These are phyloP conservation scores for Lasiodiplodia citricola DNA, from an alignment of 2,329 filamentous ascomycete species.

Conservation along the genomic window DNA sequence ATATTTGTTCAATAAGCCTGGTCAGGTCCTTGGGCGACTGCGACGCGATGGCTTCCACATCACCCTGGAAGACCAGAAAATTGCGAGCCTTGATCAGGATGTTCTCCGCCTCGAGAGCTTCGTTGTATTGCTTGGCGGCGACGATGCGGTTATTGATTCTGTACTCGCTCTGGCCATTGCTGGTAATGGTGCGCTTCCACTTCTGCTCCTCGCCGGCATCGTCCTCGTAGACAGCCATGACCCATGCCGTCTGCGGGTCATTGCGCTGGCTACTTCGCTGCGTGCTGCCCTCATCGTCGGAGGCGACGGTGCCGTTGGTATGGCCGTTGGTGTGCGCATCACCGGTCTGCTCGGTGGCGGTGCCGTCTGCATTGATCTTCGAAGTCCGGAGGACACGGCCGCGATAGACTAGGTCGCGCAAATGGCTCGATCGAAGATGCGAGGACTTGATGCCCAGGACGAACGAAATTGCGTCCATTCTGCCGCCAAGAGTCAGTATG, in stretches of 20 bases:
- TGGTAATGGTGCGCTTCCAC: slow-evolving; percentile 96
- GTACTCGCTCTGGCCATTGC: slow-evolving; percentile 87
- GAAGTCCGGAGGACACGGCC: slow-evolving; percentile 91
- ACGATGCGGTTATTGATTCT: slow-evolving; percentile 93
- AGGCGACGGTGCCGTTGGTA: slow-evolving; percentile 37
- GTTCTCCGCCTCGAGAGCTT: slow-evolving; percentile 88
- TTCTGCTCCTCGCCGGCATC: slow-evolving; percentile 93
- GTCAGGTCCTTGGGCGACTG: slow-evolving; percentile 95
- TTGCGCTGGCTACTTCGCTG: slow-evolving; percentile 69
- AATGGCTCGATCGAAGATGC: slow-evolving; percentile 91
- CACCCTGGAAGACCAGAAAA: slow-evolving; percentile 97
- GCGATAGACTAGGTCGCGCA: slow-evolving; percentile 94
- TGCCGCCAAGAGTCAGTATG: slow-evolving; percentile 47
- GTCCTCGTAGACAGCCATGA: slow-evolving; percentile 99
- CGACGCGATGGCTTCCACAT: slow-evolving; percentile 94
- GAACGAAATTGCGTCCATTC: slow-evolving; percentile 99
- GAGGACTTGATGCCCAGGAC: slow-evolving; percentile 98
- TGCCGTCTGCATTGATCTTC: slow-evolving; percentile 89
- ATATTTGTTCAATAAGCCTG: slow-evolving; percentile 94
- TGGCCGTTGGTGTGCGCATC: slow-evolving; percentile 61
- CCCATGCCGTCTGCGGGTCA: slow-evolving; percentile 95
- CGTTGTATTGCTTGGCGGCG: slow-evolving; percentile 90
- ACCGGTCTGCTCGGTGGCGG: slow-evolving; percentile 59
- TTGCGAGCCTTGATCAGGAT: slow-evolving; percentile 98
- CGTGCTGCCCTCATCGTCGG: slow-evolving; percentile 47